phyloP scores from a whole-genome alignment of 441 rosid species.

The Capsella rubella region DNA sequence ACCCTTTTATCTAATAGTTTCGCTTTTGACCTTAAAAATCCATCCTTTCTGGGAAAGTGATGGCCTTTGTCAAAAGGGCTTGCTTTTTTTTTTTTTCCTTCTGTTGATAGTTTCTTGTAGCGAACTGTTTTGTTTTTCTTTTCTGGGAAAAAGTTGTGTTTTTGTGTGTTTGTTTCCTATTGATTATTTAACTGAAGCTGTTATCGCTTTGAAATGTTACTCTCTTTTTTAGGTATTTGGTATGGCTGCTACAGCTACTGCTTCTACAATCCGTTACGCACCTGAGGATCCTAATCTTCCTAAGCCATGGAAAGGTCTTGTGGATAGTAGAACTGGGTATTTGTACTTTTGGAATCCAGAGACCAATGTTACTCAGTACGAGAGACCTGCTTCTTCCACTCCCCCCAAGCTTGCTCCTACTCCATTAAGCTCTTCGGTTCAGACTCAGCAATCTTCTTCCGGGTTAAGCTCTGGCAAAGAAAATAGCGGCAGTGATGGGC shows the following conservation, averaged over 20 bases:
- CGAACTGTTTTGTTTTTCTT: background rate
- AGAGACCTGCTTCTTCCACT: slow-evolving; percentile 57
- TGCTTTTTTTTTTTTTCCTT: background rate
- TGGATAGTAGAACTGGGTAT: slow-evolving; percentile 85
- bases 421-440: slow-evolving; percentile 61
- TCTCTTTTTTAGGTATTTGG: slow-evolving; percentile 22
- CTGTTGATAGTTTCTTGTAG: background rate
- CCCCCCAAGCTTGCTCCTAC: slow-evolving; percentile 48
- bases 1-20: background rate
- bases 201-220: slow-evolving; percentile 4
- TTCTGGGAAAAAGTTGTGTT: background rate
- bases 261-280: slow-evolving; percentile 73
- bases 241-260: slow-evolving; percentile 80
- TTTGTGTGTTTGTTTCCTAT: background rate
- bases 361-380: slow-evolving; percentile 91
- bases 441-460: slow-evolving; percentile 59
- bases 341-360: slow-evolving; percentile 94
- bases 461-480: slow-evolving; percentile 54
- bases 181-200: background rate
- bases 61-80: background rate
- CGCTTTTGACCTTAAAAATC: background rate
- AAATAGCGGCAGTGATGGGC: slow-evolving; percentile 48
- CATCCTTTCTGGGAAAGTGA: background rate
- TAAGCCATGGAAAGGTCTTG: slow-evolving; percentile 93
- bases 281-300: slow-evolving; percentile 93